Conservation (phyloP, 495 filamentous ascomycete species). For the Aspergillus indologenus region DNA sequence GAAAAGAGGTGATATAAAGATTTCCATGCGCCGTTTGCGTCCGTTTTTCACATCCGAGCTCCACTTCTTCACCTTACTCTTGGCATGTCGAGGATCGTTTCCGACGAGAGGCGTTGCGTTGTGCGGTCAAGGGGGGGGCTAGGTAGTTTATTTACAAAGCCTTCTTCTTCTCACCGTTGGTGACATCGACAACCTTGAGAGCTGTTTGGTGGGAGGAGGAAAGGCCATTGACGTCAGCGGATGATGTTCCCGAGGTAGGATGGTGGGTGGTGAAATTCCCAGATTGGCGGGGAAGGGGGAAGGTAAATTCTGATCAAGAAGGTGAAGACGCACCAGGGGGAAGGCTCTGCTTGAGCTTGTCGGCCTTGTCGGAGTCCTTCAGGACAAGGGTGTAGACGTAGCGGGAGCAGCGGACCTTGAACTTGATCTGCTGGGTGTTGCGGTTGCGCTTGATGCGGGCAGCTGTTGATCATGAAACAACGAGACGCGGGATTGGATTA, state of each 20-base stretch:
- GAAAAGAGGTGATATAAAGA: neutral
- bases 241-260: neutral
- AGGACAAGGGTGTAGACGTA: slow-evolving; percentile 96
- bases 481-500: slow-evolving; percentile 8
- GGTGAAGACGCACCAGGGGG: slow-evolving; percentile 73
- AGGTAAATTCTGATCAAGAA: too few species aligned
- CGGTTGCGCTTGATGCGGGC: slow-evolving; percentile 97
- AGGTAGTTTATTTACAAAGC: slow-evolving; percentile 36
- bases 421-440: slow-evolving; percentile 87
- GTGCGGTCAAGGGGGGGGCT: neutral
- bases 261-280: too few species aligned
- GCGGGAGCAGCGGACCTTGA: slow-evolving; percentile 98
- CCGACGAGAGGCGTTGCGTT: slow-evolving; percentile 22
- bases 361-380: slow-evolving; percentile 97
- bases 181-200: slow-evolving; percentile 72
- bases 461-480: slow-evolving; percentile 50
- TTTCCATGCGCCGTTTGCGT: neutral
- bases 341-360: slow-evolving; percentile 99
- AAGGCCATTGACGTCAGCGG: slow-evolving; percentile 22
- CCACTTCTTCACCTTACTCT: neutral
- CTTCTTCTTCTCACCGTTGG: slow-evolving; percentile 72
- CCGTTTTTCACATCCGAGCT: neutral
- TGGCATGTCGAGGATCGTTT: neutral
- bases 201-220: slow-evolving; percentile 39
- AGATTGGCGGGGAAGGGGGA: too few species aligned